phyloP scores from a whole-genome alignment of 805 yeast species.

The Pichia exigua region DNA sequence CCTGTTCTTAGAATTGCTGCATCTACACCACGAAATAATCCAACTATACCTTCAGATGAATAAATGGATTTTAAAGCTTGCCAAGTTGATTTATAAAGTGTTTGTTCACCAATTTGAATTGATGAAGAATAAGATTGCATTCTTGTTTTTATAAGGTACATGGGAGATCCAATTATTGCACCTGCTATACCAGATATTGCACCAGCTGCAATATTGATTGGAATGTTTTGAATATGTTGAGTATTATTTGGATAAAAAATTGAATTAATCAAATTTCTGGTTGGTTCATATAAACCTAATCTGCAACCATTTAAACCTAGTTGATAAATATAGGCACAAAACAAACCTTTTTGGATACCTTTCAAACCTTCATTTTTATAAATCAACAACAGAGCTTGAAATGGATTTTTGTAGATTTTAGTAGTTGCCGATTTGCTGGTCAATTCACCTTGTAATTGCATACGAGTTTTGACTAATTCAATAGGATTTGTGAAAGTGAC shows the following conservation, averaged over 20 bases:
- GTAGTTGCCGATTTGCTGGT: constrained; percentile 38
- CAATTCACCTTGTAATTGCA: constrained; percentile 95
- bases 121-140: constrained; percentile 82
- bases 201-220: constrained; percentile 72
- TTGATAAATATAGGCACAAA: constrained; percentile 87
- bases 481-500: constrained; percentile 96
- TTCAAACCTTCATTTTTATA: constrained; percentile 74
- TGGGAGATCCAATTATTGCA: constrained; percentile 83
- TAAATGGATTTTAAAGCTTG: constrained; percentile 63
- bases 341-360: constrained; percentile 84
- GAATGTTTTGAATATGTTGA: constrained; percentile 39
- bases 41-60: constrained; percentile 62
- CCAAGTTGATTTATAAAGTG: constrained; percentile 65
- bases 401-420: constrained; percentile 64
- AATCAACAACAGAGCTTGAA: constrained; percentile 73
- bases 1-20: constrained; percentile 94
- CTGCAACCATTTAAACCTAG: constrained; percentile 90
- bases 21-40: constrained; percentile 84
- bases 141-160: constrained; percentile 87
- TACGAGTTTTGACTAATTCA: constrained; percentile 88
- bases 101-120: constrained; percentile 81
- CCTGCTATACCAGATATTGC: constrained; percentile 83
- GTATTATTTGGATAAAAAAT: constrained; percentile 44
- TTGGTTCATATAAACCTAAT: constrained; percentile 89
- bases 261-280: constrained; percentile 51